phyloP scores from a whole-genome alignment of 2,329 filamentous ascomycete species.

The Talaromyces sp. region DNA sequence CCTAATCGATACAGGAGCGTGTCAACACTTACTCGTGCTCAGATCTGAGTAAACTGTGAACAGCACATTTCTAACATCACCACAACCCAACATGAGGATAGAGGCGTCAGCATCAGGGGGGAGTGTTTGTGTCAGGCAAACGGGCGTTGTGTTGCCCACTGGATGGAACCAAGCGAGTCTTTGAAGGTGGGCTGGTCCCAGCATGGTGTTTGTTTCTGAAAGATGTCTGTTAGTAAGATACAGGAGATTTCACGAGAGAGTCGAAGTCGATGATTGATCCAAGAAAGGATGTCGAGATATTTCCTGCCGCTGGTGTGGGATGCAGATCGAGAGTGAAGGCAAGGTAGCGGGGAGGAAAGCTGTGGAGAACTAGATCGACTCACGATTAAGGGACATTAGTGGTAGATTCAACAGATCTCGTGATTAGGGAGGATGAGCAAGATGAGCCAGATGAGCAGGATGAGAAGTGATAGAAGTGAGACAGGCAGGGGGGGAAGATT shows the following conservation, averaged over 20 bases:
- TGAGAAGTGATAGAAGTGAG: neutral
- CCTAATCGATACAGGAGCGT: neutral
- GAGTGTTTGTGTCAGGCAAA: slow-evolving; percentile 45
- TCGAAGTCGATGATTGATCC: neutral
- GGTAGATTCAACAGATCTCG: neutral
- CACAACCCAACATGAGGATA: slow-evolving; percentile 53
- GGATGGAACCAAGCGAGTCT: slow-evolving; percentile 32
- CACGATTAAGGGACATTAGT: neutral
- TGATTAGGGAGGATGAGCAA: neutral
- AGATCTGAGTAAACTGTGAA: slow-evolving; percentile 48
- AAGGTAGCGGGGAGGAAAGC: neutral
- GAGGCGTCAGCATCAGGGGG: slow-evolving; percentile 48
- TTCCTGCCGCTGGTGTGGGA: neutral
- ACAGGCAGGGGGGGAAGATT: neutral
- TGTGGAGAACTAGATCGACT: neutral
- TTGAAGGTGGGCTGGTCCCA: slow-evolving; percentile 13
- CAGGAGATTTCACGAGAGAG: neutral
- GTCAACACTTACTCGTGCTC: slow-evolving; percentile 1
- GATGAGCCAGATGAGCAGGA: neutral
- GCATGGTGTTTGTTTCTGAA: neutral
- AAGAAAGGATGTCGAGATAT: neutral
- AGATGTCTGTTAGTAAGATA: neutral
- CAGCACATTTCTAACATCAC: slow-evolving; percentile 54
- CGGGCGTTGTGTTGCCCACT: slow-evolving; percentile 49
- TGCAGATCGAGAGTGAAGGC: neutral